Conservation (phyloP, 2,329 filamentous ascomycete species). For the Fusarium sp. region DNA sequence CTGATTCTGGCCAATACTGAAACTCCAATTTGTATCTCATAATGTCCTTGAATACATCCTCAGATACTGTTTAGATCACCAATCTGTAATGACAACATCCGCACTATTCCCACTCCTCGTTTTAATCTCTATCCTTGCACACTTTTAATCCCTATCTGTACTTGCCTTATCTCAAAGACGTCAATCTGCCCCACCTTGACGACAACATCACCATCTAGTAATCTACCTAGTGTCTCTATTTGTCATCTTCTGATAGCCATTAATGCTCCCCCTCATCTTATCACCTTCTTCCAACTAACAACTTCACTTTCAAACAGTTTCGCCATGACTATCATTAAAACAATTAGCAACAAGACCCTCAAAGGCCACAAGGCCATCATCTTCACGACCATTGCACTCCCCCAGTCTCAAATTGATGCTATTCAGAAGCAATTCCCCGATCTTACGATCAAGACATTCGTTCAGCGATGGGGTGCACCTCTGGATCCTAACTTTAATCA, state of each 20-base stretch:
- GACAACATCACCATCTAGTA: constrained; percentile 16
- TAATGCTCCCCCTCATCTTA: background rate
- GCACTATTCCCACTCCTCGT: too few relatives aligned
- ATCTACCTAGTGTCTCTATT: too few relatives aligned
- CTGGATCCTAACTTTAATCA: constrained; percentile 46
- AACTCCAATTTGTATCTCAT: background rate
- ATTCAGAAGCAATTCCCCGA: constrained; percentile 59
- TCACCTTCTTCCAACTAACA: accelerated
- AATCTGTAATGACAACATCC: constrained; percentile 40
- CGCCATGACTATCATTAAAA: constrained; percentile 39
- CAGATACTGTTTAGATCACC: background rate
- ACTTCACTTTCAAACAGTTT: accelerated
- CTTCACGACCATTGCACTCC: constrained; percentile 52
- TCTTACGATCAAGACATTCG: constrained; percentile 55
- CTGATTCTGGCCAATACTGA: too few relatives aligned
- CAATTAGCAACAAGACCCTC: constrained; percentile 55
- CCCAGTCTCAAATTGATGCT: constrained; percentile 53
- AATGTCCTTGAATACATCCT: too few relatives aligned
- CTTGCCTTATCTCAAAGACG: constrained; percentile 26
- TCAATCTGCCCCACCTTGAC: constrained; percentile 48
- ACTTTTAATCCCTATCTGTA: too few relatives aligned
- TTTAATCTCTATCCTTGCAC: background rate
- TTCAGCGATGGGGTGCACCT: constrained; percentile 50
- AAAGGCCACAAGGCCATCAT: constrained; percentile 65
- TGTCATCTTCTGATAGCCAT: constrained; percentile 36